Conservation (phyloP, 2,329 filamentous ascomycete species). For the Fonsecaea erecta region DNA sequence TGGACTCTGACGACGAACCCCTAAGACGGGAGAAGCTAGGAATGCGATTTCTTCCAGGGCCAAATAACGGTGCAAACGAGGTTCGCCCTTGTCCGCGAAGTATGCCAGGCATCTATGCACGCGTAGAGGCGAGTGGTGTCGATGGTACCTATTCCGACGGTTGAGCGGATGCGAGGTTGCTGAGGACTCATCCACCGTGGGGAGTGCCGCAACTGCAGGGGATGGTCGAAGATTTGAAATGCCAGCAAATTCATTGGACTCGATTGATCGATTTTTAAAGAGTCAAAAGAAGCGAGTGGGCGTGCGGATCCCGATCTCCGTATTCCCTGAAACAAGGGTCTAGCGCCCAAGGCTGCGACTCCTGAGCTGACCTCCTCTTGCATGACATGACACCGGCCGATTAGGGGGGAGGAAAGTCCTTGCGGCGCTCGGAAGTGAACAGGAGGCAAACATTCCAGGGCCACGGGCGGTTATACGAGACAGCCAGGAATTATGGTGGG, state of each 20-base stretch:
- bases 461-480: background rate
- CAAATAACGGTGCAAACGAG: background rate
- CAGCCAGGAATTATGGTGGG: background rate
- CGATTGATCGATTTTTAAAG: background rate
- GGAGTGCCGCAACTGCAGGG: background rate
- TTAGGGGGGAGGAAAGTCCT: background rate
- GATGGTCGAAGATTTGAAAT: conserved; percentile 1
- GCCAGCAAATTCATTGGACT: background rate
- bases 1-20: background rate
- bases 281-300: background rate
- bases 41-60: background rate
- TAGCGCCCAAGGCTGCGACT: background rate
- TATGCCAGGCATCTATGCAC: background rate
- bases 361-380: background rate
- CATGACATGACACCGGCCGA: background rate
- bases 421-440: background rate
- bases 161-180: background rate
- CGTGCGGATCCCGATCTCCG: background rate
- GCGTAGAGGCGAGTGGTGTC: background rate
- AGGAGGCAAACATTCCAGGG: background rate
- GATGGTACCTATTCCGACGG: background rate
- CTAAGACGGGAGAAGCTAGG: background rate
- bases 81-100: background rate
- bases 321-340: background rate
- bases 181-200: background rate